phyloP scores from a whole-genome alignment of 805 yeast genomes.

The Lachancea thermotolerans region DNA sequence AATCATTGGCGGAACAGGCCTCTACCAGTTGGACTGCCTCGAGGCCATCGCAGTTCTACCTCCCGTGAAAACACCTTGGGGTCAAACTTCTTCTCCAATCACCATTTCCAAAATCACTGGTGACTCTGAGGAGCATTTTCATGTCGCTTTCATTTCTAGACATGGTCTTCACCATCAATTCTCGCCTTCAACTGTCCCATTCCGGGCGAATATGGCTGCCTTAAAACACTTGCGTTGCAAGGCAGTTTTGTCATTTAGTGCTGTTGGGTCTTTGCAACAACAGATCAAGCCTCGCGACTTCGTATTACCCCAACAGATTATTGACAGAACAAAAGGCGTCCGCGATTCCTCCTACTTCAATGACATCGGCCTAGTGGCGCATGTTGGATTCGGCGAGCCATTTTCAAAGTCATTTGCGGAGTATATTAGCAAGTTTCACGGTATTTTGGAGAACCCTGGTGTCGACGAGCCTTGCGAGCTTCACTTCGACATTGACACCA shows the following conservation, averaged over 20 bases:
- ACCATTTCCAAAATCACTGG: constrained; percentile 72
- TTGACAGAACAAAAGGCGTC: constrained; percentile 95
- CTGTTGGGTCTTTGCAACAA: constrained; percentile 90
- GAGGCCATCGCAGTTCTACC: constrained; percentile 75
- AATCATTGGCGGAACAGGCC: constrained; percentile 97
- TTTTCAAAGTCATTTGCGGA: constrained; percentile 71
- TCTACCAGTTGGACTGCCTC: constrained; percentile 76
- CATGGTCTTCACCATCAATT: constrained; percentile 89
- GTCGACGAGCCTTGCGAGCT: constrained; percentile 58
- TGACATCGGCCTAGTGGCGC: constrained; percentile 91
- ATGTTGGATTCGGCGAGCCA: constrained; percentile 96
- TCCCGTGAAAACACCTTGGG: constrained; percentile 92
- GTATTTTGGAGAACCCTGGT: constrained; percentile 49
- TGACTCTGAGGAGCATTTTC: constrained; percentile 46
- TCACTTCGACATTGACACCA: constrained; percentile 61
- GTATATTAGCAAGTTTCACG: constrained; percentile 53
- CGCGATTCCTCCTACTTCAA: constrained; percentile 79
- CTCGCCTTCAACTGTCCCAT: constrained; percentile 88
- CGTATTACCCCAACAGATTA: constrained; percentile 92
- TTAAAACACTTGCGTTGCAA: constrained; percentile 80
- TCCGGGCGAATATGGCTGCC: constrained; percentile 93
- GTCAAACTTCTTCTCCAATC: constrained; percentile 88
- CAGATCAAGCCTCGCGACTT: constrained; percentile 92
- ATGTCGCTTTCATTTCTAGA: constrained; percentile 89
- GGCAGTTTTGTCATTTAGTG: constrained; percentile 86